Conservation (phyloP, 2,329 filamentous ascomycete species). For the Aspergillus niger region DNA sequence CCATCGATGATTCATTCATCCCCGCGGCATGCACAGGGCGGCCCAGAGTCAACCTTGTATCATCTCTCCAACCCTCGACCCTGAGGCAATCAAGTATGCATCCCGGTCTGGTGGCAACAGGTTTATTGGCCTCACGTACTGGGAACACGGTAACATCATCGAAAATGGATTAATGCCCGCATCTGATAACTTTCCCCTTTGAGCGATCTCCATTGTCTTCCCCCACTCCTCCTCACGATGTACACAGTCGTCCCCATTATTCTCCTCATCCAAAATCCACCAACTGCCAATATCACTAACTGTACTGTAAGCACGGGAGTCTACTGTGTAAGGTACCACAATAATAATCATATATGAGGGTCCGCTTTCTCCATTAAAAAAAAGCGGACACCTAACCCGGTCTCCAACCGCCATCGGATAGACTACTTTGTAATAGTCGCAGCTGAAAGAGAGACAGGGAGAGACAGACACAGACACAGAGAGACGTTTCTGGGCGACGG, state of each 20-base stretch:
- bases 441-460: neutral
- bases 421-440: neutral
- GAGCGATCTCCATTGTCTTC: slow-evolving; percentile 12
- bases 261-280: neutral
- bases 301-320: too few relatives aligned
- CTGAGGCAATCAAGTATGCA: slow-evolving; percentile 7
- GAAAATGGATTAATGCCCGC: neutral
- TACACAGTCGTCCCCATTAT: neutral
- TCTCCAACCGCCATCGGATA: neutral
- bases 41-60: neutral
- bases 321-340: too few relatives aligned
- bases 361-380: neutral
- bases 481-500: slow-evolving; percentile 1
- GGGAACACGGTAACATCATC: neutral
- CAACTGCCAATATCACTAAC: too few relatives aligned
- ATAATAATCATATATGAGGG: neutral
- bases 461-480: neutral
- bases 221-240: slow-evolving; percentile 7
- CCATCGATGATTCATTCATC: slow-evolving; percentile 6
- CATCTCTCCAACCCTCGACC: neutral
- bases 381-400: neutral
- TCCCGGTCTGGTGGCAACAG: slow-evolving; percentile 11
- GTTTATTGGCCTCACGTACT: neutral
- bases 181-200: slow-evolving; percentile 23
- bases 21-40: neutral